phyloP scores from a whole-genome alignment of 164 flowering plant genomes.

The Litsea cubeba region DNA sequence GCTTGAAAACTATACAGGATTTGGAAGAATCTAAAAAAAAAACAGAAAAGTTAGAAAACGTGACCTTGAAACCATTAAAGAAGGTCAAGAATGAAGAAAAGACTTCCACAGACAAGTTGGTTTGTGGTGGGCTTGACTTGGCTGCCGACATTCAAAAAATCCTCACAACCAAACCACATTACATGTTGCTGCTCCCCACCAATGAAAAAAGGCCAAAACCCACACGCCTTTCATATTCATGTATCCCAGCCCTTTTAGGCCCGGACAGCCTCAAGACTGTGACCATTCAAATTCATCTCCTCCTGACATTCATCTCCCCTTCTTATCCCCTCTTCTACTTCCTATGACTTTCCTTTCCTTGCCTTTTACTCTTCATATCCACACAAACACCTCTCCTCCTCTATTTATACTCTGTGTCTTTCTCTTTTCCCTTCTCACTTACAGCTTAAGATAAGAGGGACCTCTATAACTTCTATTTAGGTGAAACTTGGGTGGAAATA shows the following conservation, averaged over 20 bases:
- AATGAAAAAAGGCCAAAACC: not conserved
- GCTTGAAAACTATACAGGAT: too few species aligned
- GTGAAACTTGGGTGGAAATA: not conserved
- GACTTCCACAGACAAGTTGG: conserved; percentile 2
- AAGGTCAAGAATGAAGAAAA: conserved; percentile 4
- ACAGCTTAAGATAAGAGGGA: not conserved
- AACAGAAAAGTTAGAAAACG: not conserved
- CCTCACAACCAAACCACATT: not conserved
- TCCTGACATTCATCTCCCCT: not conserved
- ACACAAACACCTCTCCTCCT: not conserved
- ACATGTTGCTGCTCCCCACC: not conserved
- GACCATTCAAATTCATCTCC: not conserved
- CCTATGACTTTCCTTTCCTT: not conserved
- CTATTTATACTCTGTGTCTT: not conserved
- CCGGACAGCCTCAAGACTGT: not conserved
- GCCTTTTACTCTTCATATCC: not conserved
- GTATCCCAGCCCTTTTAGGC: not conserved
- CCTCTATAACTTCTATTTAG: too few species aligned
- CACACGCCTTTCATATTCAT: not conserved
- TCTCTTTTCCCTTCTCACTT: not conserved
- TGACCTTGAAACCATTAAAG: not conserved
- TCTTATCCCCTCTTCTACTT: not conserved
- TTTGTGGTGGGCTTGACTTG: conserved; percentile 1
- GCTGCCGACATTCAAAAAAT: not conserved
- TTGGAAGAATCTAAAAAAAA: not conserved